Base-by-base conservation (phyloP, 768 basidiomycete species). In the Crassisporium funariophilum region DNA sequence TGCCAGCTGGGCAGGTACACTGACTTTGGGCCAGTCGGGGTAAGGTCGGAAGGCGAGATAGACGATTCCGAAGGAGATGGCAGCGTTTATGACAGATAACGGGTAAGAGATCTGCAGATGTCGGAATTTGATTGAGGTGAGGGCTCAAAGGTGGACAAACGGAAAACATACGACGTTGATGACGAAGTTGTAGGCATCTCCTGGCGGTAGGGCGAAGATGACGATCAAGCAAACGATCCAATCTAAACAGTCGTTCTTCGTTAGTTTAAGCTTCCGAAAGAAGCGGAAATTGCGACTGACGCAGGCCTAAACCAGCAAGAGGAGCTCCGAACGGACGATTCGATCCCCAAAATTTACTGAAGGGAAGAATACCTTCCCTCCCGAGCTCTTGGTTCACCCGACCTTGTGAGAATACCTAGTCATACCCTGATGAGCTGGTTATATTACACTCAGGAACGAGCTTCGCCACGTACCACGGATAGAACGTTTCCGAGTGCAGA, bases 121-220 rank as follows among this genome's bases (percentile, higher is more conserved):
- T 15, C 27, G 9, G 39, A 13, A 12, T 16, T 9, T 25, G 17
- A 13, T 22, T 27, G n/a, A n/a, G n/a, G n/a, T n/a, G n/a, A n/a
- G 4, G 7, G 6, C 24, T 12, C 12, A 21, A n/a, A 25, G 31
- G 4, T 31, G 22, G 5, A 40, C 12, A 37, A 15, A 44, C 27
- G 20, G 22, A 17, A 12, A 15, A 63, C 81, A 38, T 57, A 82
- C 82, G 58, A 70, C 62, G 58, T 80, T 82, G 55, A 83, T 65
- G 31, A 81, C 72, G 61, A 88, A 83, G 44, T 75, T 73, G 58
- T 83, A 88, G 0, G 83, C 83, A 50, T 86, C 84, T 6, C 85
- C 84, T 0, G 83, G 74, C 0, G 86, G 86, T 0, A 72, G 61
- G 10, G 61, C 62, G 44, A 73, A 65, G 16, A 73, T 67, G 33